Base-by-base conservation (phyloP, 495 filamentous ascomycete genomes). In the Hypoxylon crocopeplum region DNA sequence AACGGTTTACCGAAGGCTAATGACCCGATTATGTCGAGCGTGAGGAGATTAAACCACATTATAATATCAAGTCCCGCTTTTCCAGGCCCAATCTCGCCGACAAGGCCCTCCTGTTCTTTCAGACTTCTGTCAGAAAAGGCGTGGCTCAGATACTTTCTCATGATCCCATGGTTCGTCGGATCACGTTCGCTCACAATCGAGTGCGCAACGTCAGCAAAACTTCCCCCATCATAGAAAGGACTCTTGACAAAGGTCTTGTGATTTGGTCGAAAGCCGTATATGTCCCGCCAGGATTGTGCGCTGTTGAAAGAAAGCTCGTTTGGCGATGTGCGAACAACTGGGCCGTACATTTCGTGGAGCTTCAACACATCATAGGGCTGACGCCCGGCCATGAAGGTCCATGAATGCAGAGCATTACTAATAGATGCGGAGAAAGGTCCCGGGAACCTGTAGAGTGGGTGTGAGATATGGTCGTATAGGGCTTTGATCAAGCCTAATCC, bases 1-100 rank as follows among this genome's bases (percentile, higher is more conserved):
- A 87, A 85, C 0, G 81, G 68, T 41, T 81, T 74, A 0, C 82
- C 83, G 46, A 85, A 84, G 0, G 77, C 72, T 5, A 87, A 58
- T 53, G 84, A 80, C 0, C 83, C 83, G 37, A 86, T 84, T 24
- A 86, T 72, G 48, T 85, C 83, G 44, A 86, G 85, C 0, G 83
- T 84, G 7, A 69, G 71, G 27, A 69, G 81, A 39, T 84, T 83
- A 56, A 75, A 82, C 80, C 80, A 84, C 13, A 77, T 68, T 3
- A 57, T 55, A 48, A 78, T 59, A 20, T 78, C 57, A 6, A 68
- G 42, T 22, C 41, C 55, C n/a, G 37, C 41, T 12, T 62, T 8
- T 11, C 29, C 25, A 6, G 38, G 27, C 1, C 64, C 56, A 32
- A 71, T 74, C 7, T 62, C 48, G n/a, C 44, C 49, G 16, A 81